These are phyloP conservation scores for Leccinum ochraceum DNA, from an alignment of 768 basidiomycete species.

Conservation along the genomic window DNA sequence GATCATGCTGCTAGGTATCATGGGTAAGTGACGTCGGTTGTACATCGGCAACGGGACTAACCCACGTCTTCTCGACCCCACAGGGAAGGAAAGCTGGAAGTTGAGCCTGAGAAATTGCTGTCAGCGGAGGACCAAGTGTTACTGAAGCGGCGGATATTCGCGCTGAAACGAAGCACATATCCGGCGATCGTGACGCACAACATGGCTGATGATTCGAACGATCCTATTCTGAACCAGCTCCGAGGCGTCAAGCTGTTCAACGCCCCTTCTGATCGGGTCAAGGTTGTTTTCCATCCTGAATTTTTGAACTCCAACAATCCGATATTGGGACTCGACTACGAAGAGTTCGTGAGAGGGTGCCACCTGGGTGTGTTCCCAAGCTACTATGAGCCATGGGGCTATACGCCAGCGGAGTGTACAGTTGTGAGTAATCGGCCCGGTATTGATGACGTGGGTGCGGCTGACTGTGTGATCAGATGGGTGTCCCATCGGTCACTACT, in stretches of 20 bases:
- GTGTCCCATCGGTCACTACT: slow-evolving; percentile 95
- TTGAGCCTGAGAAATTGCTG: slow-evolving; percentile 74
- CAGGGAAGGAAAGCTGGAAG: slow-evolving; percentile 74
- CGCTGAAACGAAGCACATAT: slow-evolving; percentile 91
- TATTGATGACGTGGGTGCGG: slow-evolving; percentile 1
- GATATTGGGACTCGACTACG: slow-evolving; percentile 95
- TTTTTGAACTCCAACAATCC: slow-evolving; percentile 98
- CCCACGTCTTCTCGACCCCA: background rate
- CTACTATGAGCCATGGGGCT: slow-evolving; percentile 97
- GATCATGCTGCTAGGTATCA: slow-evolving; percentile 93
- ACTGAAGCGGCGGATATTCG: slow-evolving; percentile 95
- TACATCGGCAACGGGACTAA: background rate
- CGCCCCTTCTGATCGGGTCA: slow-evolving; percentile 83
- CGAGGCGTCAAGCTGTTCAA: slow-evolving; percentile 95
- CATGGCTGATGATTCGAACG: slow-evolving; percentile 90
- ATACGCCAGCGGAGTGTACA: slow-evolving; percentile 98
- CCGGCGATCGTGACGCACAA: slow-evolving; percentile 98
- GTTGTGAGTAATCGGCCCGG: slow-evolving; percentile 58
- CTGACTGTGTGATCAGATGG: slow-evolving; percentile 64
- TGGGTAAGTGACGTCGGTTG: slow-evolving; percentile 54
- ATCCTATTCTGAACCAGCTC: slow-evolving; percentile 95
- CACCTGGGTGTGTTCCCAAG: slow-evolving; percentile 98
- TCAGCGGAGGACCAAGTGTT: slow-evolving; percentile 92
- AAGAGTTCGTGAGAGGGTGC: slow-evolving; percentile 98
- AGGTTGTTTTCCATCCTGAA: slow-evolving; percentile 97